Base-by-base conservation (phyloP, 768 basidiomycete species). In the Nevesoporus exiguus region DNA sequence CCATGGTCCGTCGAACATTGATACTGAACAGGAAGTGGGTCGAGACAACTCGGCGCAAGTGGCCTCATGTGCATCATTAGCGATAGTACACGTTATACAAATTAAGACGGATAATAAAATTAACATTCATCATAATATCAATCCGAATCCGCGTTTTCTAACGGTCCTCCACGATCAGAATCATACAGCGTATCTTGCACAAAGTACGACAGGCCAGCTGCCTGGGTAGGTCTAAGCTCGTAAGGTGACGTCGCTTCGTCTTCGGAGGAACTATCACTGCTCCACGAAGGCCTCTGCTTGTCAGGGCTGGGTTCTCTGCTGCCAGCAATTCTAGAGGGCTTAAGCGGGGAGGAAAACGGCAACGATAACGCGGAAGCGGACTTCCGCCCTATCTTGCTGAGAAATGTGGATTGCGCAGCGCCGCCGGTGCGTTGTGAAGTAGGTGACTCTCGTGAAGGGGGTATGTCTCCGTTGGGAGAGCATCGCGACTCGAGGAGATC, bases 251-350 rank as follows among this genome's bases (percentile, higher is more conserved):
- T 47, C 40, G 71, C 74, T 46, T 66, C 62, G 5, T 77, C 78
- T 31, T 80, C 82, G 15, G 80, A 80, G 11, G 82, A 84, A 50
- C 78, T 83, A 61, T 84, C 82, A 48, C 80, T 85, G 59, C 82
- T 82, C 81, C 83, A 84, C 2, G 65, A 64, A 40, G 68, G 67
- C 43, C 76, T 77, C 17, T 66, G 61, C 49, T 59, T 64, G 50
- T 55, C 61, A n/a, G 71, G 57, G 52, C 68, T 69, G 5, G 65
- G 57, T 14, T 71, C 64, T 36, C 60, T 64, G 41, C 63, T 57
- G 34, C 51, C 54, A 25, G 54, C 55, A 37, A 64, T 68, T 50
- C 30, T 57, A 27, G 61, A 39, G 46, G 65, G 49, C 57, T 43
- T 64, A 37, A 65, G 57, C 3, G 69, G 62, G 1, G 65, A 58